Evolutionary conservation across 2,329 filamentous ascomycete genomes (phyloP).

Genomic region (Alternaria burnsii): DNA sequence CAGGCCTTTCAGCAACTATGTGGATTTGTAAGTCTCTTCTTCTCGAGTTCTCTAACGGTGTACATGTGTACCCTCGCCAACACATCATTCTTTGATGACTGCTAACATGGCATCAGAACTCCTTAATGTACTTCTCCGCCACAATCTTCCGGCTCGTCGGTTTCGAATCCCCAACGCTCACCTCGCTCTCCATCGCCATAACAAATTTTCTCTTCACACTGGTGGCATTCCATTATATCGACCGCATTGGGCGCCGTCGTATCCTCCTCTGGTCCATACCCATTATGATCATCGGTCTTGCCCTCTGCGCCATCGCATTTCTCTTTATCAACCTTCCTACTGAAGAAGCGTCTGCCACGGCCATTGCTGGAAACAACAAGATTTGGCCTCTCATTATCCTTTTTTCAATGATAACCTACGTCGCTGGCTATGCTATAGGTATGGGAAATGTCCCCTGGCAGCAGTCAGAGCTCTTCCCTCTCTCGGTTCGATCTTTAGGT

Average conservation of each 20-base stretch:
- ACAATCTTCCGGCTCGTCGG: constrained; percentile 59
- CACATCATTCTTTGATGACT: neutral
- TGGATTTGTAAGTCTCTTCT: constrained; percentile 55
- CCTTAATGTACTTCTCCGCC: constrained; percentile 59
- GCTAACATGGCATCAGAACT: constrained; percentile 45
- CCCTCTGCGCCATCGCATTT: constrained; percentile 77
- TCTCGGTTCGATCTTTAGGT: constrained; percentile 75
- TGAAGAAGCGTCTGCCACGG: constrained; percentile 22
- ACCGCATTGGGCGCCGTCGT: constrained; percentile 54
- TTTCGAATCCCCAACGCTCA: constrained; percentile 56
- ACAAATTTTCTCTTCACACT: constrained; percentile 59
- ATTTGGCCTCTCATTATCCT: constrained; percentile 65
- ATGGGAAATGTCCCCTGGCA: constrained; percentile 96
- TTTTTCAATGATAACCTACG: constrained; percentile 80
- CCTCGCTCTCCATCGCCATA: constrained; percentile 54
- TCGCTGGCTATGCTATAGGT: constrained; percentile 84
- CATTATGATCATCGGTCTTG: constrained; percentile 78
- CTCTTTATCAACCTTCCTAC: constrained; percentile 64
- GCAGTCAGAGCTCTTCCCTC: constrained; percentile 88
- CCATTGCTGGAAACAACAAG: constrained; percentile 4
- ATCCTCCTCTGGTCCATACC: constrained; percentile 86
- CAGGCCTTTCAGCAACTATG: constrained; percentile 90
- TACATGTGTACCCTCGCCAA: neutral
- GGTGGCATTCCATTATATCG: constrained; percentile 56
- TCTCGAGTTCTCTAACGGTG: neutral